These are phyloP conservation scores for Hypsizygus marmoreus DNA, from an alignment of 768 basidiomycete genomes.

Conservation along the genomic window DNA sequence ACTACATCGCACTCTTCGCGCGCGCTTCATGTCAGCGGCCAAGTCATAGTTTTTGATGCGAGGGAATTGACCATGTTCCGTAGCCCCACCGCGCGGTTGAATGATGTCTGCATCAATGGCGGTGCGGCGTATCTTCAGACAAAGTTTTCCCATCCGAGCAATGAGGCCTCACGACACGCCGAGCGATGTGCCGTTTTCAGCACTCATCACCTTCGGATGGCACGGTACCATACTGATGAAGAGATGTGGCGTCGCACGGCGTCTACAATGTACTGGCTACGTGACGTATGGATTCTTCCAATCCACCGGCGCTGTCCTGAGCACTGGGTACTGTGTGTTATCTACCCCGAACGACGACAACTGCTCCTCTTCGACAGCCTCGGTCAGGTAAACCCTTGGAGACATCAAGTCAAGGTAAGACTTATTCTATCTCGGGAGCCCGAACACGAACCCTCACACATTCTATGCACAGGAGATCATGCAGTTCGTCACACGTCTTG, in stretches of 20 bases:
- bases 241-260: constrained; percentile 22
- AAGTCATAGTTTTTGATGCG: background rate
- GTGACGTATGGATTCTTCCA: constrained; percentile 36
- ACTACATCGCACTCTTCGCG: background rate
- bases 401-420: constrained; percentile 8
- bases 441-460: background rate
- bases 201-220: constrained; percentile 19
- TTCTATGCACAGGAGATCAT: constrained; percentile 13
- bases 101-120: constrained; percentile 27
- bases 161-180: background rate
- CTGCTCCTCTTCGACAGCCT: constrained; percentile 36
- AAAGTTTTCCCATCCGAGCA: background rate
- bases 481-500: constrained; percentile 7
- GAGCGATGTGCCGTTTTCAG: constrained; percentile 17
- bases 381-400: constrained; percentile 8
- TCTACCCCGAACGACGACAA: constrained; percentile 8
- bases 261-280: constrained; percentile 28
- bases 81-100: constrained; percentile 12
- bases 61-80: constrained; percentile 13
- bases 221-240: constrained; percentile 17
- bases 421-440: background rate
- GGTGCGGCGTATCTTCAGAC: constrained; percentile 20
- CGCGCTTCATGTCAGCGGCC: background rate
- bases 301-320: constrained; percentile 26
- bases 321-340: constrained; percentile 37